Conservation (phyloP, 2,329 filamentous ascomycete genomes). For the Xylaria sp. region DNA sequence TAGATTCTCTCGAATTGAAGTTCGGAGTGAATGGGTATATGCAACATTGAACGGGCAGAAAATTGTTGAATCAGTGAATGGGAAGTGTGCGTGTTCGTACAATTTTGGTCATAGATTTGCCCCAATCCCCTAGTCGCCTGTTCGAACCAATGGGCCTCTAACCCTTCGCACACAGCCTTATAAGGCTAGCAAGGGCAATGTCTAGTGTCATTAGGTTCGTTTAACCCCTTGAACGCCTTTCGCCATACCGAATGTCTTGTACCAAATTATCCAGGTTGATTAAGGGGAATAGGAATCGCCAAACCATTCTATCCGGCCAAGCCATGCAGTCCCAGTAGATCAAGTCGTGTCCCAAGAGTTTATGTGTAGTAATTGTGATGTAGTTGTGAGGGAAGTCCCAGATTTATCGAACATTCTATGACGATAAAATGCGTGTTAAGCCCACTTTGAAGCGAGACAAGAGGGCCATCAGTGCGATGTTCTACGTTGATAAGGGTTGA, state of each 20-base stretch:
- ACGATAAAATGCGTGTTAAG: constrained; percentile 7
- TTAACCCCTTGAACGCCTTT: constrained; percentile 36
- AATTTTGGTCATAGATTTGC: constrained; percentile 35
- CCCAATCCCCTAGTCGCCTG: constrained; percentile 21
- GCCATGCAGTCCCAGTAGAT: constrained; percentile 34
- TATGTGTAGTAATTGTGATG: constrained; percentile 21
- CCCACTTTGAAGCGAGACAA: constrained; percentile 38
- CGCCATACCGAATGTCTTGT: constrained; percentile 30
- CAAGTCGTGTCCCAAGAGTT: constrained; percentile 25
- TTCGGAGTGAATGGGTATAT: constrained; percentile 37
- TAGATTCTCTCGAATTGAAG: constrained; percentile 31
- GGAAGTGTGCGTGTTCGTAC: constrained; percentile 28
- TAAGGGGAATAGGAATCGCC: constrained; percentile 23
- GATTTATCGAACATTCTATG: constrained; percentile 1
- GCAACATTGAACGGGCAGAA: constrained; percentile 25
- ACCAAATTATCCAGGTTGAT: constrained; percentile 36
- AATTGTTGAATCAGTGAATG: constrained; percentile 27
- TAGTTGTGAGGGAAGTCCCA: background rate
- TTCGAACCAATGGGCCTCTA: constrained; percentile 15
- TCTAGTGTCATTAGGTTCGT: constrained; percentile 32
- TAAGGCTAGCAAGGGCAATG: constrained; percentile 18
- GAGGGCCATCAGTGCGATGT: constrained; percentile 6
- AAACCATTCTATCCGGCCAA: constrained; percentile 36
- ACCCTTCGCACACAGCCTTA: constrained; percentile 11
- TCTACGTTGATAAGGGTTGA: background rate